Evolutionary conservation across 2,329 filamentous ascomycete genomes (phyloP).

Genomic region (Hymenotorrendiella dingleyae): DNA sequence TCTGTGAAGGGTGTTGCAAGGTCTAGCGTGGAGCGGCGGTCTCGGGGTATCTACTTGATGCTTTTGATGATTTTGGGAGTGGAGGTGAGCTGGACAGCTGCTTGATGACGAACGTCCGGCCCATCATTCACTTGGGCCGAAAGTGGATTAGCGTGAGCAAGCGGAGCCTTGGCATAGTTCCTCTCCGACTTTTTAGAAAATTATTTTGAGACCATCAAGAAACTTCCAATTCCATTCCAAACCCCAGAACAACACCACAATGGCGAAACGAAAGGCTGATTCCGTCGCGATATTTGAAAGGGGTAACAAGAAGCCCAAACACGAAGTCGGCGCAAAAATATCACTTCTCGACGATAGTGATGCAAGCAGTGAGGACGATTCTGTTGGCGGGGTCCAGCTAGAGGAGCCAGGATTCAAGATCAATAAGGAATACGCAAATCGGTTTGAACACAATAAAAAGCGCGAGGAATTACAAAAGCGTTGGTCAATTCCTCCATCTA

Average conservation of each 20-base stretch:
- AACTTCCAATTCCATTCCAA: not conserved
- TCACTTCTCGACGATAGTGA: conserved; percentile 45
- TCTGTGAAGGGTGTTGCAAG: no score
- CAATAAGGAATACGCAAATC: conserved; percentile 81
- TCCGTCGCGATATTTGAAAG: conserved; percentile 14
- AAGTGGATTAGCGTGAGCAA: no score
- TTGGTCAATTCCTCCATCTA: no score
- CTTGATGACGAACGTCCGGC: not conserved
- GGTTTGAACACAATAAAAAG: conserved; percentile 97
- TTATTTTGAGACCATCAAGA: conserved; percentile 2
- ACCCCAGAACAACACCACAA: no score
- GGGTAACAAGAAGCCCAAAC: conserved; percentile 27
- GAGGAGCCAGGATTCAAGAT: conserved; percentile 58
- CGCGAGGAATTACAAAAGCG: conserved; percentile 74
- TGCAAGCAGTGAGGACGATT: conserved; percentile 31
- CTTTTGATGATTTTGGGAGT: not conserved
- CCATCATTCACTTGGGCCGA: not conserved
- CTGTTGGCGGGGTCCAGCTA: conserved; percentile 32
- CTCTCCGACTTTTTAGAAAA: conserved; percentile 6
- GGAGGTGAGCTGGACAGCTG: not conserved
- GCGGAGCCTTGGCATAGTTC: not conserved
- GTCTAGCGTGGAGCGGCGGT: not conserved
- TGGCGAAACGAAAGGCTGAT: conserved; percentile 32
- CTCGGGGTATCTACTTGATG: not conserved
- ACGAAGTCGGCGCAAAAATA: conserved; percentile 14